Percentiles rank a stretch among this genome's conserved stretches.
These are phyloP conservation scores for Royoungia palumana DNA, from an alignment of 768 basidiomycete genomes.

Conservation along the genomic window DNA sequence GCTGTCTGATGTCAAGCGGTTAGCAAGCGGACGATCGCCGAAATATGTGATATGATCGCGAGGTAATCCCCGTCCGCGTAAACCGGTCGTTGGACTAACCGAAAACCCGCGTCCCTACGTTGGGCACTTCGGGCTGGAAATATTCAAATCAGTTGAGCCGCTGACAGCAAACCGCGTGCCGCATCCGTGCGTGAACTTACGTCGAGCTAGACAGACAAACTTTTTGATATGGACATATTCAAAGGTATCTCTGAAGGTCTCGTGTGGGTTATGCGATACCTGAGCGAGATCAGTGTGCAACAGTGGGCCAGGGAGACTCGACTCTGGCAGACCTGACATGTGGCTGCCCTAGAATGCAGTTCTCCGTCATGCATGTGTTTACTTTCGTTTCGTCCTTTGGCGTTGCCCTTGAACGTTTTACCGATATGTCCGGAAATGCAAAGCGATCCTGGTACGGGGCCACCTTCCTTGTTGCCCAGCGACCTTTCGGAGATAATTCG, in stretches of 20 bases:
- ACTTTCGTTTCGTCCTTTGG: conserved; percentile 5
- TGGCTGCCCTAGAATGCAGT: conserved; percentile 23
- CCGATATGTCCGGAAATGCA: conserved; percentile 5
- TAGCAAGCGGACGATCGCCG: conserved; percentile 2
- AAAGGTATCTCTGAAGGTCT: conserved; percentile 3
- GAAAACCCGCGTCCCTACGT: not conserved
- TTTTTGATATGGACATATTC: conserved; percentile 9
- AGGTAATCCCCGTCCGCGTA: conserved; percentile 3
- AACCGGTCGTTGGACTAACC: conserved; percentile 6
- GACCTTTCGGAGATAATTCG: not conserved
- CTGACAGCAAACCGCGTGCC: conserved; percentile 1
- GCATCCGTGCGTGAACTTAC: conserved; percentile 19
- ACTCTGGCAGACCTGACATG: conserved; percentile 18
- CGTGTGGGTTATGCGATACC: conserved; percentile 2
- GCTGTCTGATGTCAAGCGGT: not conserved
- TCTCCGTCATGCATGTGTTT: conserved; percentile 3
- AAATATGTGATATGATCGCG: conserved; percentile 1
- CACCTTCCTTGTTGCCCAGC: not conserved
- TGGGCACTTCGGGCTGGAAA: not conserved
- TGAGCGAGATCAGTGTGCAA: not conserved
- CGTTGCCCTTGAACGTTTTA: conserved; percentile 25
- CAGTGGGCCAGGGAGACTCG: not conserved
- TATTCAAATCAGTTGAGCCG: not conserved
- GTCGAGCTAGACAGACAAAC: conserved; percentile 9
- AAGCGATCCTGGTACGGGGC: not conserved